These are phyloP conservation scores for Panicum miliaceum DNA, from an alignment of 176 grass and related monocot genomes.

Conservation along the genomic window DNA sequence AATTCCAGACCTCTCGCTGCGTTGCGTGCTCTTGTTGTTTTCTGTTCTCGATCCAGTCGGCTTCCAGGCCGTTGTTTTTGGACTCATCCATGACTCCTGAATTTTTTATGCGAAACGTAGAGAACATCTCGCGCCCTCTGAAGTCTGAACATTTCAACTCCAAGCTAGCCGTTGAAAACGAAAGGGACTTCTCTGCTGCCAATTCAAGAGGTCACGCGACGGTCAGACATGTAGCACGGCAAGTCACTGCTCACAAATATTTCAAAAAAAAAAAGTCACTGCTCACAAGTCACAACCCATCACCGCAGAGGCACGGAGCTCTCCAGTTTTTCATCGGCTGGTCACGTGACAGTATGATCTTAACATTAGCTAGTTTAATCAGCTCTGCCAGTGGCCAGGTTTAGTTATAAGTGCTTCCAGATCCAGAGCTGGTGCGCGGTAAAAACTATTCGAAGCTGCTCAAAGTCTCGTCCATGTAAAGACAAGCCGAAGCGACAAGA, in stretches of 20 bases:
- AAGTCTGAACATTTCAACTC: slow-evolving; percentile 1
- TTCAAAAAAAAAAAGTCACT: too few species aligned
- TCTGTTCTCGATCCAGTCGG: not conserved
- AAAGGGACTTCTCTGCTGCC: slow-evolving; percentile 27
- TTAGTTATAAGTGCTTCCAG: slow-evolving; percentile 20
- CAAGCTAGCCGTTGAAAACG: slow-evolving; percentile 50
- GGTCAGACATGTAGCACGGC: not conserved
- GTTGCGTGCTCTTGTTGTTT: slow-evolving; percentile 8
- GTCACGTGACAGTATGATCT: slow-evolving; percentile 22
- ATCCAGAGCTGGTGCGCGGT: slow-evolving; percentile 35
- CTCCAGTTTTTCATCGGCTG: not conserved
- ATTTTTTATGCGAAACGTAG: not conserved
- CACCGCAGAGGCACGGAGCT: not conserved
- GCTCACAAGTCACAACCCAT: not conserved
- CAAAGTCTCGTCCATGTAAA: slow-evolving; percentile 31
- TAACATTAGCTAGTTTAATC: slow-evolving; percentile 11
- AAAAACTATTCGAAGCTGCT: slow-evolving; percentile 30
- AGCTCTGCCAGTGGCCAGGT: slow-evolving; percentile 26
- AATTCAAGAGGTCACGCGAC: not conserved
- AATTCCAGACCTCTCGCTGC: not conserved
- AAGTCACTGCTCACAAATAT: not conserved
- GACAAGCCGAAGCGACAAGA: slow-evolving; percentile 43
- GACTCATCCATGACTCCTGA: slow-evolving; percentile 13
- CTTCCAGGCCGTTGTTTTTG: slow-evolving; percentile 47
- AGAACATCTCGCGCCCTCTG: not conserved